Percentiles rank a stretch among this genome's conserved stretches.
phyloP scores from a whole-genome alignment of 2,329 filamentous ascomycete species.

The Dactylellina drechsleri region DNA sequence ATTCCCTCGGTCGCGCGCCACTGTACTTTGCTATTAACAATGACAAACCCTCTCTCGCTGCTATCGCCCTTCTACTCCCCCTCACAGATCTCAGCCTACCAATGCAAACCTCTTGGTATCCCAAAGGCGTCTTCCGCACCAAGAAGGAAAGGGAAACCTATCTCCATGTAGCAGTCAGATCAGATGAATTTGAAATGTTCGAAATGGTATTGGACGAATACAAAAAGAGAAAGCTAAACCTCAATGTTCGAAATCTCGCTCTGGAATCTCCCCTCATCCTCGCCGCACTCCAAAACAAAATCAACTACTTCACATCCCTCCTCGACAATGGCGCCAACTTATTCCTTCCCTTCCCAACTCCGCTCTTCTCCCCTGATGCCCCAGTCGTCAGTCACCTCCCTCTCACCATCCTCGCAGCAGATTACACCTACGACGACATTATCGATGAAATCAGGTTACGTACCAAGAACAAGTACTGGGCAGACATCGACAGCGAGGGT shows the following conservation, averaged over 20 bases:
- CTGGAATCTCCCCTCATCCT: conserved; percentile 4
- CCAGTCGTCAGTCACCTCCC: conserved; percentile 1
- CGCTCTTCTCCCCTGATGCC: neutral
- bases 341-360: conserved; percentile 4
- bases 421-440: conserved; percentile 7
- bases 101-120: neutral
- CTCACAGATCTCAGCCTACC: neutral
- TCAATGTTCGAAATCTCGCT: neutral
- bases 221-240: neutral
- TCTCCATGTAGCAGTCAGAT: neutral
- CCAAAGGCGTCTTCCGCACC: neutral
- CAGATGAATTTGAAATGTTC: neutral
- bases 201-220: neutral
- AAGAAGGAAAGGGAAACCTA: conserved; percentile 1
- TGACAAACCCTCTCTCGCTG: neutral
- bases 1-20: neutral
- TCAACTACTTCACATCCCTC: neutral
- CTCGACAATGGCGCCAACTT: conserved; percentile 2
- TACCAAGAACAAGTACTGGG: neutral
- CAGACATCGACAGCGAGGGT: conserved; percentile 2
- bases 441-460: neutral
- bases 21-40: neutral
- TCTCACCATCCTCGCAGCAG: conserved; percentile 3
- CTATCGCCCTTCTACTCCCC: neutral
- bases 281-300: neutral